Conservation (phyloP, 805 yeast genomes). For the Geotrichum ghanense region DNA sequence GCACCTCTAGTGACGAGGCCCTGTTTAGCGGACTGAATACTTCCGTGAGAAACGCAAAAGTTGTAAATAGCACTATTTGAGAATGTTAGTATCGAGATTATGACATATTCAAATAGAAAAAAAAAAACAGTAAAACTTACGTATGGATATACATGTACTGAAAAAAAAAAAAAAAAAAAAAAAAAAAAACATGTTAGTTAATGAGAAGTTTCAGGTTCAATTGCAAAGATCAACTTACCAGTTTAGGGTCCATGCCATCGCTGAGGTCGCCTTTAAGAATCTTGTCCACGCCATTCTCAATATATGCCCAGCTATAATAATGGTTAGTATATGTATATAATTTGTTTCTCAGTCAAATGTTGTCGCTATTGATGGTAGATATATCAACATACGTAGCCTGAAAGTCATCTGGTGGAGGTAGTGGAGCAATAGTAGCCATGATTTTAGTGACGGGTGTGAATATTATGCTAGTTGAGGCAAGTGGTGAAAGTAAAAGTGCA, state of each 20-base stretch:
- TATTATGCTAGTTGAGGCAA: too few relatives aligned
- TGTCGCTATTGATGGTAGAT: too few relatives aligned
- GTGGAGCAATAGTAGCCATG: constrained; percentile 8
- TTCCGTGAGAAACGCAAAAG: constrained; percentile 51
- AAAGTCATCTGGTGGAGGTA: constrained; percentile 21
- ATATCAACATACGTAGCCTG: constrained; percentile 19
- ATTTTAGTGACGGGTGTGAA: too few relatives aligned
- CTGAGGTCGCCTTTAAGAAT: constrained; percentile 27
- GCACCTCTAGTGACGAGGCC: constrained; percentile 17
- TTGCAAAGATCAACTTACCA: constrained; percentile 13
- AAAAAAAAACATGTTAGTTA: too few relatives aligned
- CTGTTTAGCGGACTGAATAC: constrained; percentile 12
- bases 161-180: not conserved
- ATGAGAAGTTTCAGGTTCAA: not conserved
- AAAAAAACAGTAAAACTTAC: constrained; percentile 75
- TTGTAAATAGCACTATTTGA: constrained; percentile 68
- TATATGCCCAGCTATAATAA: constrained; percentile 27
- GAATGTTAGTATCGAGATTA: not conserved
- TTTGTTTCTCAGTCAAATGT: not conserved
- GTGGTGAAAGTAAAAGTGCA: too few relatives aligned
- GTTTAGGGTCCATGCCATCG: constrained; percentile 26
- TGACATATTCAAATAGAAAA: too few relatives aligned
- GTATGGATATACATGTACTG: constrained; percentile 23
- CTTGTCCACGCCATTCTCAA: constrained; percentile 28
- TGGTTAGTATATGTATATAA: not conserved